Conservation (phyloP, 257 asterid species). For the Solanum lycopersicoides region DNA sequence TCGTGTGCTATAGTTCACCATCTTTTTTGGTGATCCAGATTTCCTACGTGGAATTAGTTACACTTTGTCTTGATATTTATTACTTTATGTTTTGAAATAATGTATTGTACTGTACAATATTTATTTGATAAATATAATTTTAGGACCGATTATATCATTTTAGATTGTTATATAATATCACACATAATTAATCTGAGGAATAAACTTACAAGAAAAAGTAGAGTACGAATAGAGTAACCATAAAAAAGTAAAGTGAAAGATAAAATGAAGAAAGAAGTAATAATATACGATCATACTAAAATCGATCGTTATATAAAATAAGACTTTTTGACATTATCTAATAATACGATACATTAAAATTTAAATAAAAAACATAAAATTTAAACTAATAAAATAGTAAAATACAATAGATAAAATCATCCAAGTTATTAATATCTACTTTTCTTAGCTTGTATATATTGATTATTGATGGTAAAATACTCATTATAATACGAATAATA, state of each 20-base stretch:
- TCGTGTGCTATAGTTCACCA: no score
- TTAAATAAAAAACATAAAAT: fast-evolving
- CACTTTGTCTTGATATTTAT: not conserved
- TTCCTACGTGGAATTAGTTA: not conserved
- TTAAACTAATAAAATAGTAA: no score
- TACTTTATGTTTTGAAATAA: not conserved
- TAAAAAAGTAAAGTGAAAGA: not conserved
- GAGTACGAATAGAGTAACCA: not conserved
- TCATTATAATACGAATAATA: not conserved
- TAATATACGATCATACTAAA: no score
- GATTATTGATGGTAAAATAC: not conserved
- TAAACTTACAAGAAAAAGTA: not conserved
- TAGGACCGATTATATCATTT: not conserved
- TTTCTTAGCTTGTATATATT: not conserved
- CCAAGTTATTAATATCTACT: not conserved
- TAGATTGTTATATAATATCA: not conserved
- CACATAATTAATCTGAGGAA: not conserved
- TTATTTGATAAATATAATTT: not conserved
- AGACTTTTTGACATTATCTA: no score
- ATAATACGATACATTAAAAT: no score
- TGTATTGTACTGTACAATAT: not conserved
- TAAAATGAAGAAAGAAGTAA: not conserved
- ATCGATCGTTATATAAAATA: no score
- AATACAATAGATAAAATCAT: not conserved
- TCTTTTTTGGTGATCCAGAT: no score